These are phyloP conservation scores for Panicum miliaceum DNA, from an alignment of 176 grass and related monocot species.

Conservation along the genomic window DNA sequence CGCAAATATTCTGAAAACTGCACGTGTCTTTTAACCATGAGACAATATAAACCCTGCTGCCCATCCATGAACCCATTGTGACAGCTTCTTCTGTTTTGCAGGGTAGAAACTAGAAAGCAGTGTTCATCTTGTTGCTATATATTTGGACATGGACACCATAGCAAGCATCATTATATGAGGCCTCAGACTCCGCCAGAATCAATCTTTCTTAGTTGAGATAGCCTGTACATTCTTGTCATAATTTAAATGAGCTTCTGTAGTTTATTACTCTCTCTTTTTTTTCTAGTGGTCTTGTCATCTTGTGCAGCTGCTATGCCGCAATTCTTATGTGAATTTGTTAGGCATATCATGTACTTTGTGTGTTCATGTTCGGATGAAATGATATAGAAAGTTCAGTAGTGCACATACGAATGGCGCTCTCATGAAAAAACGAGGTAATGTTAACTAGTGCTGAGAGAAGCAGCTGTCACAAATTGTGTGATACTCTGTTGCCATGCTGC, in stretches of 20 bases:
- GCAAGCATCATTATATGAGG: neutral
- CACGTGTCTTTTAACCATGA: neutral
- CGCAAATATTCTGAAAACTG: constrained; percentile 6
- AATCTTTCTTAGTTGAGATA: constrained; percentile 48
- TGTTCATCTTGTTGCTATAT: constrained; percentile 20
- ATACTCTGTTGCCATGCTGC: neutral
- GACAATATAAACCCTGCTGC: neutral
- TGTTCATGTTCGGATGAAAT: constrained; percentile 28
- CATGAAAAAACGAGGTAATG: neutral
- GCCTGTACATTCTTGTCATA: constrained; percentile 53
- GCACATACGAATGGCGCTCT: neutral
- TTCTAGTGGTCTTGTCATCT: neutral
- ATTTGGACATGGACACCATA: constrained; percentile 5
- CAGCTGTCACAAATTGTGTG: neutral
- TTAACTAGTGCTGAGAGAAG: neutral
- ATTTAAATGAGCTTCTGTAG: constrained; percentile 40
- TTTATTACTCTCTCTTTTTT: neutral
- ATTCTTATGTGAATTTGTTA: constrained; percentile 27
- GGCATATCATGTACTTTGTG: constrained; percentile 17
- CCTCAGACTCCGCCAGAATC: neutral
- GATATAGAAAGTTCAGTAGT: neutral
- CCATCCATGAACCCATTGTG: constrained; percentile 11
- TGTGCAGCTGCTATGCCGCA: constrained; percentile 2
- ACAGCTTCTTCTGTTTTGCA: constrained; percentile 37
- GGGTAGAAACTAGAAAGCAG: constrained; percentile 44